Base-by-base conservation (phyloP, 2,329 filamentous ascomycete species). In the Beauveria brongniartii region DNA sequence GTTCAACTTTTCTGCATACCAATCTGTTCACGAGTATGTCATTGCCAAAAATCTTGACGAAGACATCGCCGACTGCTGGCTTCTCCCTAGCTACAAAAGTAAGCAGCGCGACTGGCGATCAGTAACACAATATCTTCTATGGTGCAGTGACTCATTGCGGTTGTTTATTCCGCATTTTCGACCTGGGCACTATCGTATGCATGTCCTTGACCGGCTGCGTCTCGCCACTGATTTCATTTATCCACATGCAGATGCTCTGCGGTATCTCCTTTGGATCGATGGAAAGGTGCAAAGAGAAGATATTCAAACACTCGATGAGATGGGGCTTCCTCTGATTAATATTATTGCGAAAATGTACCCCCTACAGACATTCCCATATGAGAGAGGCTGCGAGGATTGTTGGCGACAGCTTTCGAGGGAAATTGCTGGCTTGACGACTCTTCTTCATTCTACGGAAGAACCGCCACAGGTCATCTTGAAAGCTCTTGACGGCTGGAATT, bases 1-100 rank as follows among this genome's bases (percentile, higher is more conserved):
- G 8, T 0, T 1, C 0, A 7, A 10, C 9, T 9, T 10, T 10
- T 10, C 10, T 34, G 2, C 1, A 34, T 34, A 0, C 34, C 34
- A 5, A 6, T 14, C 52, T 18, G 7, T 37, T 1, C 50, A 52
- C 16, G 28, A 52, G 22, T 7, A 24, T 9, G 50, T n/a, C 12
- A 9, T 52, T 14, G 26, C 18, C 18, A 34, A 37, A 1, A 34
- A 20, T n/a, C 3, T 30, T 20, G 37, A 40, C 16, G 10, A 52
- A 10, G 50, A 34, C 9, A 7, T 24, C 12, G 6, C 3, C 14
- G 47, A 48, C 16, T 20, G 6, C 12, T 48, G 46, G 46, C 46
- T 48, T 14, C 12, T 28, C 12, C 12, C 30, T 14, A 34, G 5
- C 30, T 12, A 34, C 10, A 34, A 1, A 12, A 14, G 12, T 14